Base-by-base conservation (phyloP, 148 eudicot genomes). In the Agrostemma githago region DNA sequence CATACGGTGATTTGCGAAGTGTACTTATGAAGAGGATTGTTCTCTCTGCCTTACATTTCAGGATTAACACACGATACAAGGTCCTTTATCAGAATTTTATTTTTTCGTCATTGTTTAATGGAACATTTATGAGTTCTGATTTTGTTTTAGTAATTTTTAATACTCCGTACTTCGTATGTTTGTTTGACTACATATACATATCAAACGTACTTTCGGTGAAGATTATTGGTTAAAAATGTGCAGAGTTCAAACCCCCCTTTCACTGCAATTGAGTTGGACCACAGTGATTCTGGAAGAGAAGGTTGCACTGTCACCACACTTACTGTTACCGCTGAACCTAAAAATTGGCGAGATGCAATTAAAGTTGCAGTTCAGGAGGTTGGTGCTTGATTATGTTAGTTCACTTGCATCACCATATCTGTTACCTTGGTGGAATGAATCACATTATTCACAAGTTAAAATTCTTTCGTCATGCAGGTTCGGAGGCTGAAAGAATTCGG, bases 301-400 rank as follows among this genome's bases (percentile, higher is more conserved):
- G 99, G 97, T 56, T 96, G 99, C 85, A 92, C 99, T 6, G 97
- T 96, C 38, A 96, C 99, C 79, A 92, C 99, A 65, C 97, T 96
- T 72, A 96, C 99, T 9, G 97, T 96, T 71, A 96, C 93, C 16
- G 99, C 96, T 61, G 99, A 96, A 82, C 96, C 99, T 17, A 84
- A 83, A 79, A 96, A 92, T 79, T 96, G 99, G 99, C 89, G 79
- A 67, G 85, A 86, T 83, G 99, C 99, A 43, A 89, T 96, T 58
- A 90, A 83, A 83, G 97, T 96, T 79, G 96, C 99, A 77, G 97
- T 92, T 78, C 97, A 96, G 73, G 99, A 96, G 99, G 99, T 96
- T 81, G 71, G 81, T 73, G 42, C 73, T 65, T 37, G 68, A 71
- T 65, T 15, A 34, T 58, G 73, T 57, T 51, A 26, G 40, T 59